phyloP scores from a whole-genome alignment of 306 rosid genomes.

The Cucurbita moschata region DNA sequence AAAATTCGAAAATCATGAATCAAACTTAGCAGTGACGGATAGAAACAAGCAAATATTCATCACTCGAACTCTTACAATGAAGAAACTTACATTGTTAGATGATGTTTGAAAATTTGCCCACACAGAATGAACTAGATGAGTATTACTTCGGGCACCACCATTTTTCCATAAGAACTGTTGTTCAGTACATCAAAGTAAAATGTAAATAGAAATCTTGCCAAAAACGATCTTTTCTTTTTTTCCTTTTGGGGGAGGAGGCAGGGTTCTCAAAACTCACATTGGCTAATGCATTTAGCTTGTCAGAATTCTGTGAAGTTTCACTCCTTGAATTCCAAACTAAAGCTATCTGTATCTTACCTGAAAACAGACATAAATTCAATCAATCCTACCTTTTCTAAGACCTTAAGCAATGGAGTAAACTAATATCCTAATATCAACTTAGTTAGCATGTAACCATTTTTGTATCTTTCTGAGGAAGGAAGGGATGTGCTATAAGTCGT shows the following conservation, averaged over 20 bases:
- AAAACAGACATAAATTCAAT: constrained; percentile 13
- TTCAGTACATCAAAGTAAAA: constrained; percentile 5
- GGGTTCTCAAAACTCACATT: constrained; percentile 34
- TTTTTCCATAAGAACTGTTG: constrained; percentile 72
- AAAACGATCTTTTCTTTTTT: background rate
- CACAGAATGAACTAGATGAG: constrained; percentile 77
- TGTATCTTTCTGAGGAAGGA: constrained; percentile 69
- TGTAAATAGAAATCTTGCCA: background rate
- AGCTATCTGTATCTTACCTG: constrained; percentile 85
- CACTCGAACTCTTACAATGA: background rate
- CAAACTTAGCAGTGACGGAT: background rate
- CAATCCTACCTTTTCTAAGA: background rate
- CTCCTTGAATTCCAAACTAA: constrained; percentile 92
- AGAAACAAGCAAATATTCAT: background rate
- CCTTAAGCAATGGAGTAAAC: background rate
- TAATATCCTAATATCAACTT: background rate
- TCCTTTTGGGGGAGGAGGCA: background rate
- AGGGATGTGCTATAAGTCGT: constrained; percentile 72
- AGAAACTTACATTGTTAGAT: constrained; percentile 61
- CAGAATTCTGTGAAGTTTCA: constrained; percentile 47
- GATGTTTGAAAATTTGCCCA: constrained; percentile 99
- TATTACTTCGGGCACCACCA: constrained; percentile 57
- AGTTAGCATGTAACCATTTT: constrained; percentile 38
- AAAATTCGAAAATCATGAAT: background rate
- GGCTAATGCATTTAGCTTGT: constrained; percentile 58